Conservation (phyloP, 2,329 filamentous ascomycete genomes). For the Diaporthe vaccinii region DNA sequence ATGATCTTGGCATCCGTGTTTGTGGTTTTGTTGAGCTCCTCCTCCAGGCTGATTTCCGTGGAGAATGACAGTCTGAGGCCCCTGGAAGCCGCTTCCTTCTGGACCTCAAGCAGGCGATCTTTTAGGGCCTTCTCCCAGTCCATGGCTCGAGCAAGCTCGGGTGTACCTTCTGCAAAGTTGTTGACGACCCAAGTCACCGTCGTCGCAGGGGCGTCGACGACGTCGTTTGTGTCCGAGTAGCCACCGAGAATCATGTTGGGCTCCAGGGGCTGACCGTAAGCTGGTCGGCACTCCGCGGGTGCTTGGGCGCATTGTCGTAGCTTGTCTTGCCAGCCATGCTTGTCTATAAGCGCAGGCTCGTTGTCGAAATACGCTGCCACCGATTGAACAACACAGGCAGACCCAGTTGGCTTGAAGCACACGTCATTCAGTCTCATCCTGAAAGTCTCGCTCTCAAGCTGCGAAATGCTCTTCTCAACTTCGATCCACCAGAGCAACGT, state of each 20-base stretch:
- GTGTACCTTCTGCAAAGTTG: slow-evolving; percentile 80
- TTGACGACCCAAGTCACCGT: slow-evolving; percentile 96
- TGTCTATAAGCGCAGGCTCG: slow-evolving; percentile 71
- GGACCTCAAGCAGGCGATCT: slow-evolving; percentile 79
- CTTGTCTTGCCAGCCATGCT: slow-evolving; percentile 77
- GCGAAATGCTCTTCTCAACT: slow-evolving; percentile 82
- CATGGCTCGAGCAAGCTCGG: slow-evolving; percentile 79
- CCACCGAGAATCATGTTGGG: slow-evolving; percentile 90
- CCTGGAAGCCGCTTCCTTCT: slow-evolving; percentile 81
- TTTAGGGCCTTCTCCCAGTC: slow-evolving; percentile 91
- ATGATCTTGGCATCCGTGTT: slow-evolving; percentile 99
- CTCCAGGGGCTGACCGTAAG: slow-evolving; percentile 89
- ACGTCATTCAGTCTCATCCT: slow-evolving; percentile 83
- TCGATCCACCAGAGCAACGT: slow-evolving; percentile 95
- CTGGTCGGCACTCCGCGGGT: slow-evolving; percentile 87
- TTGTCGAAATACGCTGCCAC: slow-evolving; percentile 90
- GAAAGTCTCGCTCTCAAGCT: slow-evolving; percentile 77
- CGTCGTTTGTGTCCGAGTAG: slow-evolving; percentile 73
- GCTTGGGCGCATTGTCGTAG: slow-evolving; percentile 81
- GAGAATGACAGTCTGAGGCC: slow-evolving; percentile 93
- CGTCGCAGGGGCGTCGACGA: slow-evolving; percentile 82
- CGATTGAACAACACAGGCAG: slow-evolving; percentile 93
- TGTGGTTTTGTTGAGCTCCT: slow-evolving; percentile 97
- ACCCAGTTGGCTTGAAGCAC: slow-evolving; percentile 92
- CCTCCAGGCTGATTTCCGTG: slow-evolving; percentile 93